A percentile compares a stretch with the other conserved stretches of the same genome.
These are phyloP conservation scores for Psidium guajava DNA, from an alignment of 345 rosid genomes.

Conservation along the genomic window DNA sequence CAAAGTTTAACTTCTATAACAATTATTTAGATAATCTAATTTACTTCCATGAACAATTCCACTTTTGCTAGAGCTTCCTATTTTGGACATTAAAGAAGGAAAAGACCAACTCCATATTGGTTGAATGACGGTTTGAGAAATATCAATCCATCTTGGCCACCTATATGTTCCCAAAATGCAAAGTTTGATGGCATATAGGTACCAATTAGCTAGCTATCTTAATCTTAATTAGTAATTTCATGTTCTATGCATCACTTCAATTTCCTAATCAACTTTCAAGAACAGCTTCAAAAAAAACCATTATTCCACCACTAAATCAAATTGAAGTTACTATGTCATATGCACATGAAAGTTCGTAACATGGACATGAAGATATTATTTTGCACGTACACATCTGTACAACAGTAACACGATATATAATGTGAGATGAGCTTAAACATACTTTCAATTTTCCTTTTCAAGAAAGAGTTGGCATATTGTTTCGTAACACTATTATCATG, in stretches of 20 bases:
- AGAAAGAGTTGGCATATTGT: neutral
- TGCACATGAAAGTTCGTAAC: neutral
- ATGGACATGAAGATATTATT: neutral
- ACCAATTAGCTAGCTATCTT: neutral
- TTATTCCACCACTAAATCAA: neutral
- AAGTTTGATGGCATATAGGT: neutral
- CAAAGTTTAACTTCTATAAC: neutral
- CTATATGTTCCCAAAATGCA: neutral
- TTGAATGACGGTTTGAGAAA: neutral
- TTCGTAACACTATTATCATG: neutral
- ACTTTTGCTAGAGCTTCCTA: neutral
- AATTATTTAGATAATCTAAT: neutral
- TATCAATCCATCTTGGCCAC: neutral
- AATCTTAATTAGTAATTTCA: neutral
- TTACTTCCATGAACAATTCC: neutral
- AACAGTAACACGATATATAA: neutral
- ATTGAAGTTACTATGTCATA: neutral
- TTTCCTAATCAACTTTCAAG: neutral
- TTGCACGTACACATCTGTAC: neutral
- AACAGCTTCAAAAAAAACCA: neutral
- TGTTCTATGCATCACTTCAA: neutral
- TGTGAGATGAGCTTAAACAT: neutral
- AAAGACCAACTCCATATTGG: neutral
- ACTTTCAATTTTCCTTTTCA: neutral
- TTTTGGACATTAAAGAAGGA: neutral